phyloP scores from a whole-genome alignment of 768 basidiomycete species.

The Fistulinella prunicolor region DNA sequence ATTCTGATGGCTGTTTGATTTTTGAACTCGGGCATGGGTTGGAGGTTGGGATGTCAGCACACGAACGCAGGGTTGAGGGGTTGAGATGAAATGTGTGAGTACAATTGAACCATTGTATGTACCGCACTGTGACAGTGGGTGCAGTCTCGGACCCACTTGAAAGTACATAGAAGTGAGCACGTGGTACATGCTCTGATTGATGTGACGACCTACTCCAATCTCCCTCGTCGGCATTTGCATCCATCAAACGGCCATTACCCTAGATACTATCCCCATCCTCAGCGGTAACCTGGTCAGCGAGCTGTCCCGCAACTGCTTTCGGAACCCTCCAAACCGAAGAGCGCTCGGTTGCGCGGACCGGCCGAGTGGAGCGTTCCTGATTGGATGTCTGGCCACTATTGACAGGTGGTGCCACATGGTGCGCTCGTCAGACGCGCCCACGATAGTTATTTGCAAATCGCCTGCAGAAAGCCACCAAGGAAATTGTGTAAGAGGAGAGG shows the following conservation, averaged over 20 bases:
- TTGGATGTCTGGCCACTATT: background rate
- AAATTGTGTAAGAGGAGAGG: background rate
- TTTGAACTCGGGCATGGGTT: conserved; percentile 1
- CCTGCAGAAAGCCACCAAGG: conserved; percentile 60
- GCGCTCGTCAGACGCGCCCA: conserved; percentile 37
- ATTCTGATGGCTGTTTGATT: background rate
- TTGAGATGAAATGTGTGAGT: too few species aligned
- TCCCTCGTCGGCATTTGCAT: conserved; percentile 88
- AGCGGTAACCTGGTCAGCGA: conserved; percentile 54
- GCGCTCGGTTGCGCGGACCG: conserved; percentile 45
- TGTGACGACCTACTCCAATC: conserved; percentile 80
- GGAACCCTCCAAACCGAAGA: conserved; percentile 64
- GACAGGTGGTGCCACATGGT: conserved; percentile 41
- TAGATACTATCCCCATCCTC: conserved; percentile 52
- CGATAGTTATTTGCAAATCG: conserved; percentile 72
- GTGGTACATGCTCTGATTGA: background rate
- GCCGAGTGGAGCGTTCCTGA: conserved; percentile 13
- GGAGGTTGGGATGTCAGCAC: conserved; percentile 22
- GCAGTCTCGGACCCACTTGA: conserved; percentile 74
- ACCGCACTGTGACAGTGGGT: conserved; percentile 28
- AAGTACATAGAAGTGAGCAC: background rate
- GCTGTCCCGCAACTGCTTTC: conserved; percentile 46
- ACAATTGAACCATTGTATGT: too few species aligned
- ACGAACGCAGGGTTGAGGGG: conserved; percentile 13
- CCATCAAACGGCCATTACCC: conserved; percentile 82